Evolutionary conservation across 2,329 filamentous ascomycete species (phyloP), one percentile per base, ranked within the genome.

Genomic region (Pochonia chlamydosporia): DNA sequence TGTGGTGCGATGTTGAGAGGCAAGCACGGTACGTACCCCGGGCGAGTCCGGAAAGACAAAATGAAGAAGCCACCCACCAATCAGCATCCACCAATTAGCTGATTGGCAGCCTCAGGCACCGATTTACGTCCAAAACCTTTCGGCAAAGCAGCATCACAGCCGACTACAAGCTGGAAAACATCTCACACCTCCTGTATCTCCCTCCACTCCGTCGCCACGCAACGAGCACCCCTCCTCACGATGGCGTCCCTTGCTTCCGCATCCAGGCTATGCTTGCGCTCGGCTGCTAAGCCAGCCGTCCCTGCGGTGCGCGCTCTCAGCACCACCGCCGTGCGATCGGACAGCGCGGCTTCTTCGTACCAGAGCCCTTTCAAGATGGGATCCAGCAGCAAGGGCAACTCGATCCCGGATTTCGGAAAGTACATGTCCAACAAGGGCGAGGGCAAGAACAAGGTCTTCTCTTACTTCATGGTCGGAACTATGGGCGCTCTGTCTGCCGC

Each of bases 391-490:
- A 75, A 74, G 65, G 73, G 68, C 59, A 83, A 77, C 69, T 82
- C 87, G 70, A 86, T 97, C 64, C 93, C 93, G 59, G 84, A 87
- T 74, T 97, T 95, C 72, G 81, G 81, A 69, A 85, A 90, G 68
- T 99, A 99, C 77, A 76, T 84, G 72, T 85, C 81, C 71, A 84
- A 82, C 67, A 74, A 75, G 56, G 72, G 73, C 59, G 76, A 85
- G 68, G 79, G 74, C 58, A 76, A 77, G 63, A 96, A 95, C 74
- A 86, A 91, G 76, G 76, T 95, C 59, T 93, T 96, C 71, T 84
- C 85, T 63, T 99, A 99, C 81, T 97, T 99, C 75, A 96, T 97
- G 89, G 93, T 96, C 57, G 93, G 93, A 62, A 85, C 89, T 48
- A 86, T 99, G 79, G 93, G 93, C 66, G 86, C 93, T 63, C 79